Percentiles rank a stretch among this genome's conserved stretches.
Evolutionary conservation across 2,329 filamentous ascomycete genomes (phyloP).

Genomic region (Neofusicoccum sp.): DNA sequence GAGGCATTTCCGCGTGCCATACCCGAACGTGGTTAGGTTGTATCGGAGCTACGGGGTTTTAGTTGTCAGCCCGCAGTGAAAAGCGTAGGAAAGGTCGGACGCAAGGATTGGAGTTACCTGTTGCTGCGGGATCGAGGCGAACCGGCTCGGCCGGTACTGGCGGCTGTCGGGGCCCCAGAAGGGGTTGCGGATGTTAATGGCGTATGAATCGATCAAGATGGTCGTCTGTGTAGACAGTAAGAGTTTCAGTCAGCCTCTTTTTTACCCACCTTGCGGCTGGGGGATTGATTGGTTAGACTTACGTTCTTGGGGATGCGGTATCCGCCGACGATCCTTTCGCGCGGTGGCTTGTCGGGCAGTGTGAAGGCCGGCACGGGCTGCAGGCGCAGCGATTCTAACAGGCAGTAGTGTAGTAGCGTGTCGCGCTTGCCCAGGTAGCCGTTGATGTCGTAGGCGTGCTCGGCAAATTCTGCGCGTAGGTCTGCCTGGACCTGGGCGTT

Average conservation of each 20-base stretch:
- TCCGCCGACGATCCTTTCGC: slow-evolving; percentile 10
- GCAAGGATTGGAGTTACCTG: neutral
- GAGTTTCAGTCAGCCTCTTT: neutral
- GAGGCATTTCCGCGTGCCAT: slow-evolving; percentile 21
- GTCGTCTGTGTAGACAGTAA: slow-evolving; percentile 3
- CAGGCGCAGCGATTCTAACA: slow-evolving; percentile 21
- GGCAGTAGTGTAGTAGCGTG: slow-evolving; percentile 18
- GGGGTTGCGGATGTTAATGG: slow-evolving; percentile 22
- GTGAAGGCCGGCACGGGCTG: slow-evolving; percentile 15
- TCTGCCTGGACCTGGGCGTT: slow-evolving; percentile 5
- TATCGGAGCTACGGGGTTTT: slow-evolving; percentile 17
- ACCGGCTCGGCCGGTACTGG: slow-evolving; percentile 15
- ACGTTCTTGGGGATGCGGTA: slow-evolving; percentile 14
- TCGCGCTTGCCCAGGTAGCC: slow-evolving; percentile 5
- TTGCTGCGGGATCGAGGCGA: slow-evolving; percentile 7
- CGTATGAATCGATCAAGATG: slow-evolving; percentile 16
- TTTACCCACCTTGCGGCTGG: neutral
- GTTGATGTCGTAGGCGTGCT: neutral
- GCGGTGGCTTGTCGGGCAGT: slow-evolving; percentile 16
- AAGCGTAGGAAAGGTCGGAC: neutral
- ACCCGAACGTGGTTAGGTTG: slow-evolving; percentile 17
- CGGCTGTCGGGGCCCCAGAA: slow-evolving; percentile 20
- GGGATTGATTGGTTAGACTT: neutral
- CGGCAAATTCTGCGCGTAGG: slow-evolving; percentile 13
- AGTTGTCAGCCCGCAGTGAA: neutral